phyloP scores from a whole-genome alignment of 1,284 basidiomycete species.

The Ustilago esculenta region DNA sequence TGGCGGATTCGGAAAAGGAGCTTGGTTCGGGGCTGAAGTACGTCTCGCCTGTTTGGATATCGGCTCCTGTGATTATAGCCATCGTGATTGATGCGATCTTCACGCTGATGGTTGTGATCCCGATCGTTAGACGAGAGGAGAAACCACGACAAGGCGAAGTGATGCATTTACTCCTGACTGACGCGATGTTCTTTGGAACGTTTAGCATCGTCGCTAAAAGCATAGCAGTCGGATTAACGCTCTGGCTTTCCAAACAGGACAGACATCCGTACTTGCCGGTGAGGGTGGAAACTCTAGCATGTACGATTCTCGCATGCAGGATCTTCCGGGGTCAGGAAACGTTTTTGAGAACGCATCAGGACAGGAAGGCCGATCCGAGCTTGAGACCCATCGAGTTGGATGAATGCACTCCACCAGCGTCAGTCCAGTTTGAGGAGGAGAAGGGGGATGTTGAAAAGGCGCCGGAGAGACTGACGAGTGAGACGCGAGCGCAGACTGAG shows the following conservation, averaged over 20 bases:
- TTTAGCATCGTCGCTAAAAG: constrained; percentile 18
- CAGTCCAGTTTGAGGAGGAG: neutral
- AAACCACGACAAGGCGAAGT: constrained; percentile 15
- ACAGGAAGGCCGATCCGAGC: constrained; percentile 15
- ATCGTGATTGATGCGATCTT: constrained; percentile 21
- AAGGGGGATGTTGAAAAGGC: neutral
- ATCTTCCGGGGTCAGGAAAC: constrained; percentile 34
- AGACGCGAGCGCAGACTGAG: no score
- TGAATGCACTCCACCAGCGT: neutral
- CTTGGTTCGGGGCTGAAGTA: neutral
- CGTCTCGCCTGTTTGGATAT: constrained; percentile 17
- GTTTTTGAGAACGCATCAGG: constrained; percentile 7
- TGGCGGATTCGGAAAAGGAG: neutral
- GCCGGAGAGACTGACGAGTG: neutral
- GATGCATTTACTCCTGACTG: constrained; percentile 19
- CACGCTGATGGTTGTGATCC: constrained; percentile 20
- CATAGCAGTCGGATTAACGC: constrained; percentile 3
- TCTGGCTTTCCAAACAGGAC: neutral
- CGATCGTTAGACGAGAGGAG: constrained; percentile 1
- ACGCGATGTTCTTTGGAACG: constrained; percentile 28
- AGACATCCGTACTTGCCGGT: constrained; percentile 21
- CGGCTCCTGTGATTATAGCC: constrained; percentile 11
- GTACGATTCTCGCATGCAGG: constrained; percentile 29
- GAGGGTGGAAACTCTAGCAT: constrained; percentile 15
- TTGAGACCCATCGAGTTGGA: constrained; percentile 8